phyloP scores from a whole-genome alignment of 805 yeast species.

The Nakazawaea molendinolei region DNA sequence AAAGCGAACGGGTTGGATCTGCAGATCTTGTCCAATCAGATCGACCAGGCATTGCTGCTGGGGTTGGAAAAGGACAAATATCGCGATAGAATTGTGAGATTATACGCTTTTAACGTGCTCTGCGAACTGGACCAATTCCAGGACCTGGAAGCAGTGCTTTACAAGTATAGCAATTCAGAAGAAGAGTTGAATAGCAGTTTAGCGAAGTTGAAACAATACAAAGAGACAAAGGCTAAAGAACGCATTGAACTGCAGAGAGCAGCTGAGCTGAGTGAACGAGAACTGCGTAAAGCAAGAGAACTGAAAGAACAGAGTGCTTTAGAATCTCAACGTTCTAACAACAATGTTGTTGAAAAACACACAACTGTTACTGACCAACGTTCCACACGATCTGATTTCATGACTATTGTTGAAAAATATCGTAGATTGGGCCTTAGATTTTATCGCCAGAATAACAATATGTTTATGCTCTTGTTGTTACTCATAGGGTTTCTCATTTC shows the following conservation, averaged over 20 bases:
- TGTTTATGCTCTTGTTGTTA: slow-evolving; percentile 2
- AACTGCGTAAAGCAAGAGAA: slow-evolving; percentile 3
- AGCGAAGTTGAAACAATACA: slow-evolving; percentile 1
- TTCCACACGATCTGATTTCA: too few relatives aligned
- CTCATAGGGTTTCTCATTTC: slow-evolving; percentile 8
- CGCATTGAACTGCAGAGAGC: slow-evolving; percentile 1
- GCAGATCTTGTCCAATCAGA: slow-evolving; percentile 17
- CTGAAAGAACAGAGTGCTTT: too few relatives aligned
- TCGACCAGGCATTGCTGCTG: slow-evolving; percentile 18
- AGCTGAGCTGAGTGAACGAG: background rate
- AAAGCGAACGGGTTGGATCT: slow-evolving; percentile 20
- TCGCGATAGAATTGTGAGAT: slow-evolving; percentile 17
- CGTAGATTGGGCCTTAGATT: too few relatives aligned
- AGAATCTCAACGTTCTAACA: too few relatives aligned
- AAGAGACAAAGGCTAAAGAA: too few relatives aligned
- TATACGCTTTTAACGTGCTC: slow-evolving; percentile 21
- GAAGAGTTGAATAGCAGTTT: too few relatives aligned
- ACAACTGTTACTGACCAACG: too few relatives aligned
- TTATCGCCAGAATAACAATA: slow-evolving; percentile 4
- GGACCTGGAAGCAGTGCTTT: slow-evolving; percentile 15
- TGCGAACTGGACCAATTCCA: slow-evolving; percentile 15
- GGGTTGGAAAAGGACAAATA: slow-evolving; percentile 9
- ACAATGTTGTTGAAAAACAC: too few relatives aligned
- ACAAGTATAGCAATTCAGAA: too few relatives aligned
- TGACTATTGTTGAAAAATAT: too few relatives aligned